Evolutionary conservation across 2,329 filamentous ascomycete genomes (phyloP).

Genomic region (Metarhizium rileyi): DNA sequence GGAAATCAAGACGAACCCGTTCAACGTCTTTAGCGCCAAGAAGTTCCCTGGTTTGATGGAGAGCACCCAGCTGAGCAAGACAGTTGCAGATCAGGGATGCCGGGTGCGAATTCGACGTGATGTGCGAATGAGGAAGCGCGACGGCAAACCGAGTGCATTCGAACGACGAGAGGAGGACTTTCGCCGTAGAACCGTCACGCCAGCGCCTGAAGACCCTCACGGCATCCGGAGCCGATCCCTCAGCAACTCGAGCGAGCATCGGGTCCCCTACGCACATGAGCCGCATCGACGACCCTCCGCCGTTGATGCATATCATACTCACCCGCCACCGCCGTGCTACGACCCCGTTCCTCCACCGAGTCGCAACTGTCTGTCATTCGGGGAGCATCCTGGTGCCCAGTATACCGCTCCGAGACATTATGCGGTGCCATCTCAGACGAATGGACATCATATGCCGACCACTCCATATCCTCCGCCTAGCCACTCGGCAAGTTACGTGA

Average conservation of each 20-base stretch:
- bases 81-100: conserved; percentile 92
- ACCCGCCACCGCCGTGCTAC: conserved; percentile 25
- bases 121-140: conserved; percentile 80
- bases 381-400: conserved; percentile 23
- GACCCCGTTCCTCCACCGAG: conserved; percentile 17
- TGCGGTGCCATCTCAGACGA: conserved; percentile 19
- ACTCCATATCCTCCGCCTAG: conserved; percentile 26
- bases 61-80: conserved; percentile 79
- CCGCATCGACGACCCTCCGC: conserved; percentile 36
- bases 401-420: conserved; percentile 28
- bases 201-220: conserved; percentile 22
- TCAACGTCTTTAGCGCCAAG: conserved; percentile 91
- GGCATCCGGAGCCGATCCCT: conserved; percentile 44
- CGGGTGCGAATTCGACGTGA: conserved; percentile 92
- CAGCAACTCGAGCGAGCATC: conserved; percentile 48
- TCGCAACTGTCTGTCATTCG: conserved; percentile 23
- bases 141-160: conserved; percentile 52
- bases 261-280: conserved; percentile 30
- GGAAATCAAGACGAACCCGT: conserved; percentile 79
- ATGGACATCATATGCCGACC: conserved; percentile 24
- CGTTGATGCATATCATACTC: conserved; percentile 33
- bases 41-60: conserved; percentile 92
- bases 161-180: conserved; percentile 59
- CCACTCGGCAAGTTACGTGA: conserved; percentile 21
- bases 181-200: conserved; percentile 26